Percentiles rank a stretch among this genome's conserved stretches.
phyloP scores from a whole-genome alignment of 2,329 filamentous ascomycete species.

The Leptodontidium sp. region DNA sequence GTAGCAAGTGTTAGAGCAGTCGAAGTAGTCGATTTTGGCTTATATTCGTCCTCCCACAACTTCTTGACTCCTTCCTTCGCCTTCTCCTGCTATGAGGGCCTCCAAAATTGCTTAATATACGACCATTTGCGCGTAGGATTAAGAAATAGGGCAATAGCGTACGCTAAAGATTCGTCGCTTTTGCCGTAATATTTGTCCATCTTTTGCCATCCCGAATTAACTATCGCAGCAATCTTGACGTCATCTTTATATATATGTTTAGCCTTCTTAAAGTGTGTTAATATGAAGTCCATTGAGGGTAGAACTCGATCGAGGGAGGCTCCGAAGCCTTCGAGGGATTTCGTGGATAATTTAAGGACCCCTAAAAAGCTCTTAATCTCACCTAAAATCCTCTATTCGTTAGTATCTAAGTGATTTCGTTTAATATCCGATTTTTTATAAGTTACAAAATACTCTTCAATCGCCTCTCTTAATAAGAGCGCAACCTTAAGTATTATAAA shows the following conservation, averaged over 20 bases:
- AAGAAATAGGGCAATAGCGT: neutral
- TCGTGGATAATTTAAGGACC: too few relatives aligned
- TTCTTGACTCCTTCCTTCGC: neutral
- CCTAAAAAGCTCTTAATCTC: too few relatives aligned
- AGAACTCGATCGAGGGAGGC: neutral
- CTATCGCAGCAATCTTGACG: neutral
- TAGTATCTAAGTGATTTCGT: neutral
- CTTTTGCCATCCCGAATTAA: neutral
- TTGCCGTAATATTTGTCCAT: neutral
- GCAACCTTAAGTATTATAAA: neutral
- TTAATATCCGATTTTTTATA: neutral
- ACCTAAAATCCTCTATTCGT: too few relatives aligned
- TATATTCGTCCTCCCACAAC: too few relatives aligned
- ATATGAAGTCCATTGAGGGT: neutral
- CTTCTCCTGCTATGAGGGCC: neutral
- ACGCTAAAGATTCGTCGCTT: neutral
- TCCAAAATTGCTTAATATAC: neutral
- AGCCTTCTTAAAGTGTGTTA: neutral
- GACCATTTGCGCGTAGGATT: too few relatives aligned
- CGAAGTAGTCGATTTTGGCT: too few relatives aligned
- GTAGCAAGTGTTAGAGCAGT: neutral
- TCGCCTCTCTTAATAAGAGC: neutral
- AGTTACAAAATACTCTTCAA: neutral
- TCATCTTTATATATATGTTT: neutral
- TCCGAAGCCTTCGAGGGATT: neutral